These are phyloP conservation scores for Mortierella sp. DNA, from an alignment of 371 early-diverging fungal genomes.

Conservation along the genomic window DNA sequence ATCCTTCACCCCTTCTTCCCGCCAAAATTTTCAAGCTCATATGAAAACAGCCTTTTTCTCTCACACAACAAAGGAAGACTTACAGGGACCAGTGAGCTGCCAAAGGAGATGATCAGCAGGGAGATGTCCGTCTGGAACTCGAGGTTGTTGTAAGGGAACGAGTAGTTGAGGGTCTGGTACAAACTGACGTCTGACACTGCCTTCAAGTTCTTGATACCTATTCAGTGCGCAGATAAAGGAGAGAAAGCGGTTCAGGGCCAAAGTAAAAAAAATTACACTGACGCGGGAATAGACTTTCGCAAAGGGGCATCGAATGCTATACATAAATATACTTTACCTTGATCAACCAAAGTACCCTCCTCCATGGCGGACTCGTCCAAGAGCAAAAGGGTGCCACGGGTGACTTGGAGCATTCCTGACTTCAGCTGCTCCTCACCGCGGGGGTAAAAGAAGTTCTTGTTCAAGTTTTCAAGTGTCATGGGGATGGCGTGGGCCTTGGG, in stretches of 20 bases:
- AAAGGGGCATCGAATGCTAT: not conserved
- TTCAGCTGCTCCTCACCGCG: constrained; percentile 64
- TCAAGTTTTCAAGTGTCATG: constrained; percentile 65
- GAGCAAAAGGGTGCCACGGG: constrained; percentile 67
- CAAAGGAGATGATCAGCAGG: constrained; percentile 65
- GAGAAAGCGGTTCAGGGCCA: not conserved
- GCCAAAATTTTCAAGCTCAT: constrained; percentile 15
- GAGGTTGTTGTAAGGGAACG: constrained; percentile 72
- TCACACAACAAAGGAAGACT: constrained; percentile 24
- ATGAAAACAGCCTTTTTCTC: not conserved
- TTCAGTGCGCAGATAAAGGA: not conserved
- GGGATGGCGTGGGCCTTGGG: constrained; percentile 65
- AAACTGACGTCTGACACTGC: constrained; percentile 67
- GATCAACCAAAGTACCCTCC: constrained; percentile 72
- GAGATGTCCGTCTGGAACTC: constrained; percentile 73
- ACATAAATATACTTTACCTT: constrained; percentile 52
- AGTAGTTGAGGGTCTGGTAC: constrained; percentile 68
- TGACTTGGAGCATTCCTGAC: constrained; percentile 72
- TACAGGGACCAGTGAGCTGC: constrained; percentile 73
- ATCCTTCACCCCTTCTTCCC: not conserved
- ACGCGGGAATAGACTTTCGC: not conserved
- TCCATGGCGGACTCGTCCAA: constrained; percentile 73
- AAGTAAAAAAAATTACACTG: not conserved
- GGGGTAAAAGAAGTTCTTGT: constrained; percentile 65
- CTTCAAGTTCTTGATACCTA: constrained; percentile 73